Percentiles rank a stretch among this genome's conserved stretches.
Conservation (phyloP, 768 basidiomycete genomes). For the Jaapia argillacea region DNA sequence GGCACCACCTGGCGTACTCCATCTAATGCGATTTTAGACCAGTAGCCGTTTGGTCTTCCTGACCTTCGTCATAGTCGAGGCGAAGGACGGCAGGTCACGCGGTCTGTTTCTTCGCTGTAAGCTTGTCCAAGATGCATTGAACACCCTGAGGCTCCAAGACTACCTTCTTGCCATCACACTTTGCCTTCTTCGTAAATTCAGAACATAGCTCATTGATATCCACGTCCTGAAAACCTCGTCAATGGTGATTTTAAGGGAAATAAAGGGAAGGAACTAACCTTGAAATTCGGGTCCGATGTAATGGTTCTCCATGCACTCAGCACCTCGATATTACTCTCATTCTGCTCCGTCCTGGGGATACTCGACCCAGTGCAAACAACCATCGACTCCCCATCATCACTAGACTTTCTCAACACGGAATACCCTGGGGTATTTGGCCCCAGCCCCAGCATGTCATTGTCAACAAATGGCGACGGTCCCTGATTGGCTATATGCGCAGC, state of each 20-base stretch:
- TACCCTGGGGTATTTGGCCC: conserved; percentile 17
- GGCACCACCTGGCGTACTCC: too few relatives aligned
- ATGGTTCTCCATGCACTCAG: conserved; percentile 73
- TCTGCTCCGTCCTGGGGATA: conserved; percentile 60
- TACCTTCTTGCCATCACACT: conserved; percentile 78
- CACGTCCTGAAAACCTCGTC: conserved; percentile 37
- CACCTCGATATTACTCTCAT: conserved; percentile 67
- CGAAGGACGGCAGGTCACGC: too few relatives aligned
- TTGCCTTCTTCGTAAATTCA: conserved; percentile 74
- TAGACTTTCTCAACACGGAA: conserved; percentile 26
- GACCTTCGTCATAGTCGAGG: too few relatives aligned
- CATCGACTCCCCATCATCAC: conserved; percentile 32
- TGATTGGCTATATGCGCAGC: conserved; percentile 34
- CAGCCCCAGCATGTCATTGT: conserved; percentile 11
- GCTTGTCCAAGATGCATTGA: conserved; percentile 31
- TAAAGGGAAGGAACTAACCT: conserved; percentile 36
- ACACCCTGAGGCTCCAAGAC: conserved; percentile 51
- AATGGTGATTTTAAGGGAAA: conserved; percentile 3
- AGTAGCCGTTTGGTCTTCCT: too few relatives aligned
- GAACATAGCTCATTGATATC: conserved; percentile 74
- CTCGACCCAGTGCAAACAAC: conserved; percentile 58
- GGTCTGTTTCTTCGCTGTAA: conserved; percentile 18
- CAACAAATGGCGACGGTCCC: conserved; percentile 55
- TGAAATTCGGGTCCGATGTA: conserved; percentile 64
- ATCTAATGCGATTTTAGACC: too few relatives aligned